Evolutionary conservation across 1,139 yeast species (phyloP), one percentile per base, ranked within the genome.

Genomic region (Taphrina confusa): DNA sequence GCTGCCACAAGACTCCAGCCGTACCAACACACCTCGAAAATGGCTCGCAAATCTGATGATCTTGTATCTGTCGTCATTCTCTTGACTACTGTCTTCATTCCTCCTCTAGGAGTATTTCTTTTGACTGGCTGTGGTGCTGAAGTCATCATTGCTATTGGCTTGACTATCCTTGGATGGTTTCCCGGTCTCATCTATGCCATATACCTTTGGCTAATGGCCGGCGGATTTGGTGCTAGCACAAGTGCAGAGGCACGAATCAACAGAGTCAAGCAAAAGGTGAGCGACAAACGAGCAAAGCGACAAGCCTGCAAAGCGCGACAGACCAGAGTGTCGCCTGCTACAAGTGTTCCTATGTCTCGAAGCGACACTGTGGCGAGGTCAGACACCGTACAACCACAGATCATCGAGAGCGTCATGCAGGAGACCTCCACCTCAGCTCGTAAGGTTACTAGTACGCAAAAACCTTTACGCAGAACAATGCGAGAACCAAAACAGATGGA

Each of bases 41-140:
- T 37, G 42, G 23, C 42, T 23, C 22, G 31, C 16, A 11, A 12
- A 9, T 25, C 31, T 5, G 33, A 28, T 9, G 59, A 47, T 22
- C 20, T 20, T 18, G 27, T 46, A 12, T 34, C 61, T 8, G 30
- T 40, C 42, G n/a, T 57, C 45, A 31, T 57, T 39, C 16, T 57
- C 31, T 27, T 57, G 27, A 20, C 39, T 6, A 49, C 51, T 20
- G 25, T 57, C 18, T 34, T 57, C 30, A 2, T 64, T 12, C 66
- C 66, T 2, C 66, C 66, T 3, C 52, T 64, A 5, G 66, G 66
- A 25, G 64, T 64, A 12, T 52, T 51, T 30, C 49, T 65, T 56
- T 55, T 65, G 57, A 46, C 56, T 3, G 66, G 66, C 11, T 65
- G 66, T 49, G 61, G 65, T n/a, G 63, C 63, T 25, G 66, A 64